Evolutionary conservation across 2,329 filamentous ascomycete species (phyloP), one percentile per base, ranked within the genome.

Genomic region (Arthroderma uncinatum): DNA sequence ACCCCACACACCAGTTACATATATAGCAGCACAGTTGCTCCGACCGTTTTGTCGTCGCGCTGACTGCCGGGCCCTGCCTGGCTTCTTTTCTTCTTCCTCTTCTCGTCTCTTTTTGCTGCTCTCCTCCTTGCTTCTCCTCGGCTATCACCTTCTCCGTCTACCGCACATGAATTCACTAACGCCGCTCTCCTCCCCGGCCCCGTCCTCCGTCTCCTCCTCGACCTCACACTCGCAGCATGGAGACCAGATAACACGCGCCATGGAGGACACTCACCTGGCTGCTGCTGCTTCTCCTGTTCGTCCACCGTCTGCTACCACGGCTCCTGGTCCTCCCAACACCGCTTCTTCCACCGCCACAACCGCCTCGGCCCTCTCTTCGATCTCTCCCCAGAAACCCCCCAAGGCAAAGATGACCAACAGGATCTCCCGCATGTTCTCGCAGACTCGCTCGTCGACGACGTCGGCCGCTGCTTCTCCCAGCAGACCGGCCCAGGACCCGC

Each of bases 401-500:
- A 34, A 74, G 64, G 64, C 71, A 19, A 75, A 71, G 25, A 76
- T 76, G 73, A 68, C 73, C 53, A 65, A 69, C 61, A 73, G 73
- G 53, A 64, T 76, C 50, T 73, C 74, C 16, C 74, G 74, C 60
- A 76, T 76, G 72, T 76, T 76, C 62, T 70, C 71, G 23, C 67
- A 70, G 56, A 66, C 70, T n/a, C 71, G 71, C 14, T 55, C 53
- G 6, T 30, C 53, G 2, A 21, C 33, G 3, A 16, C 50, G 1
- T 53, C 50, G 14, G 33, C 30, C 4, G n/a, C 69, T 55, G 70
- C 68, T 53, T 63, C 68, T 12, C 71, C 73, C 58, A 67, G 68
- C 19, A 60, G 53, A 19, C 44, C 14, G 14, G 19, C 2, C 52
- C 25, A 30, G 10, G 47, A 50, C 14, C 14, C 36, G 2, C 7